A percentile compares a stretch with the other conserved stretches of the same genome.
phyloP scores from a whole-genome alignment of 2,329 filamentous ascomycete genomes.

The Salinomyces thailandicus region DNA sequence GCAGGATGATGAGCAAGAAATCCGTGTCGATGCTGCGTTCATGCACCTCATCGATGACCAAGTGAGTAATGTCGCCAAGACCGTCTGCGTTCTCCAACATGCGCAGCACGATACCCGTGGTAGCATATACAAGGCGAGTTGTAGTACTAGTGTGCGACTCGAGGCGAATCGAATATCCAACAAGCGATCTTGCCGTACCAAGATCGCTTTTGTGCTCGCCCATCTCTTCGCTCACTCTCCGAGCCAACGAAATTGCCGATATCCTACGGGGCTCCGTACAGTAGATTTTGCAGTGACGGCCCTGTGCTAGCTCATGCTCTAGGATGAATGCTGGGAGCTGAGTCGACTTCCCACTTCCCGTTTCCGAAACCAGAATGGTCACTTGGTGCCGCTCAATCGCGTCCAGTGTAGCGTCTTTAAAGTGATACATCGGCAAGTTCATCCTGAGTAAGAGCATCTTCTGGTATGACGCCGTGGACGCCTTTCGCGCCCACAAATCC shows the following conservation, averaged over 20 bases:
- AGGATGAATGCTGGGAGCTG: conserved; percentile 92
- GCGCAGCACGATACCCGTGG: conserved; percentile 82
- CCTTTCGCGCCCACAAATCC: conserved; percentile 43
- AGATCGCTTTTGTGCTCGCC: conserved; percentile 75
- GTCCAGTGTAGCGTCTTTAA: conserved; percentile 64
- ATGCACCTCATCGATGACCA: conserved; percentile 96
- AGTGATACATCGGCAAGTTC: conserved; percentile 82
- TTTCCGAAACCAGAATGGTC: conserved; percentile 91
- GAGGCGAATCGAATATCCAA: conserved; percentile 88
- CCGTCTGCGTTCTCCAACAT: conserved; percentile 90
- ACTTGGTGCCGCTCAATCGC: conserved; percentile 72
- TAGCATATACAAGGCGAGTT: conserved; percentile 76
- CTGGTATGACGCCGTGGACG: conserved; percentile 50
- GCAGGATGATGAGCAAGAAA: conserved; percentile 84
- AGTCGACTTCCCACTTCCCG: conserved; percentile 93
- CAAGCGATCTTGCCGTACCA: conserved; percentile 70
- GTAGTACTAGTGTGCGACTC: conserved; percentile 76
- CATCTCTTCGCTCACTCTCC: conserved; percentile 87
- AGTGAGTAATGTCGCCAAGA: conserved; percentile 78
- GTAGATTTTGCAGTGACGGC: conserved; percentile 79
- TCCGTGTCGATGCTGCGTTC: conserved; percentile 95
- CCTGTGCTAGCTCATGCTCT: conserved; percentile 73
- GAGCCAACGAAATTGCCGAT: conserved; percentile 86
- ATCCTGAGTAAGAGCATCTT: conserved; percentile 68
- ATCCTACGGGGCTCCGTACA: conserved; percentile 93